phyloP scores from a whole-genome alignment of 2,329 filamentous ascomycete genomes.

The Epichloe coenophiala region DNA sequence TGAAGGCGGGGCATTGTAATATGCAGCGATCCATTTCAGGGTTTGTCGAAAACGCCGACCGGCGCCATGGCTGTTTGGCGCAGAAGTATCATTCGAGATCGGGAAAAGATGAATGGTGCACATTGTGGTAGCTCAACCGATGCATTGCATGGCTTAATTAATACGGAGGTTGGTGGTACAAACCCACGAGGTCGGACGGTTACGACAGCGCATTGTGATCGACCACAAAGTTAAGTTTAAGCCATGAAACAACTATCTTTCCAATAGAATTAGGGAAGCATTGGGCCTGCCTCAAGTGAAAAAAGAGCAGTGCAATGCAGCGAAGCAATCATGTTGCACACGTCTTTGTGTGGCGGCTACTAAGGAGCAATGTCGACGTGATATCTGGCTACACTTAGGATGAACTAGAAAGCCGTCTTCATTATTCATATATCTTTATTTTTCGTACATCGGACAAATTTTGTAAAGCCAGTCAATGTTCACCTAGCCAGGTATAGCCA shows the following conservation, averaged over 20 bases:
- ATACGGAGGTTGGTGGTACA: slow-evolving; percentile 1
- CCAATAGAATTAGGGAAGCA: background rate
- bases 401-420: no score
- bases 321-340: background rate
- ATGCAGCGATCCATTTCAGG: background rate
- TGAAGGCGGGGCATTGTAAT: background rate
- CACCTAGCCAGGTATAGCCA: no score
- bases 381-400: no score
- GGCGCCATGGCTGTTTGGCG: background rate
- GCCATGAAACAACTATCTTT: background rate
- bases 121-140: background rate
- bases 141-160: slow-evolving; percentile 1
- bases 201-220: background rate
- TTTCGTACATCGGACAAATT: no score
- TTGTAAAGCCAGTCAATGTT: no score
- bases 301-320: background rate
- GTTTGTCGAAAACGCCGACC: background rate
- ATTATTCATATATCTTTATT: no score
- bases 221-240: background rate
- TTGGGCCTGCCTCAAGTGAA: background rate
- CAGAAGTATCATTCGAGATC: background rate
- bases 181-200: background rate
- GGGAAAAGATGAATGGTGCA: background rate
- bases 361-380: no score
- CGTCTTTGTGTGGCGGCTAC: no score